Base-by-base conservation (phyloP, 495 filamentous ascomycete genomes). In the Staphylotrichum longicolle region DNA sequence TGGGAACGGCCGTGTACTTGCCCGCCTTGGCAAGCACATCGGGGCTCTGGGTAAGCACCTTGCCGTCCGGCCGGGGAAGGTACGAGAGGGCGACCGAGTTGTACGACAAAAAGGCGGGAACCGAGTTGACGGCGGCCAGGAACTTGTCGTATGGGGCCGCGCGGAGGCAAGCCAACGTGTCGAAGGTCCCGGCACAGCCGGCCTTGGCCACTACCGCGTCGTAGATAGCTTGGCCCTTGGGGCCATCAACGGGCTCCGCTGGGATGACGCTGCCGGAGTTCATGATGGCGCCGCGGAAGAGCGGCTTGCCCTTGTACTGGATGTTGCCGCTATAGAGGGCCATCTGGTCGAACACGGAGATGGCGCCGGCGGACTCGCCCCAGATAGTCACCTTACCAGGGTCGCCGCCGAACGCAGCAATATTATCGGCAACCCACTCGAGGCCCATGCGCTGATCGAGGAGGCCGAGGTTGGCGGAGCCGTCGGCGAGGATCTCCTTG, bases 361-460 rank as follows among this genome's bases (percentile, higher is more conserved):
- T 88, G 12, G 85, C 77, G 5, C 89, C 89, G 0, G 88, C 87
- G 3, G 83, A 87, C 66, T 90, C 85, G 44, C 87, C 88, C 82
- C 86, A 89, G 58, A 90, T 86, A 12, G 86, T 89, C 9, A 90
- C 88, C 59, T 80, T 82, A 12, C 72, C 66, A 4, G 85, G 79
- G 65, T 89, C 83, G 35, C 88, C 88, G 51, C 88, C 88, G 59
- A 91, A 91, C 3, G 74, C 81, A 48, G 75, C 80, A 55, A 90
- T 87, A 65, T 90, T 89, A 58, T 83, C 79, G 33, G 82, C 75
- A 0, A 89, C 79, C 80, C 84, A 88, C 58, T 84, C 78, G 15
- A 88, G 78, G 4, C 80, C 85, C 66, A 87, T 75, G 11, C 85
- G 80, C 70, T 89, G 85, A 72, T 91, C 87, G 32, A 86, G 78